Base-by-base conservation (phyloP, 73 alveolate genomes). In the Tetrahymena elliotti region DNA sequence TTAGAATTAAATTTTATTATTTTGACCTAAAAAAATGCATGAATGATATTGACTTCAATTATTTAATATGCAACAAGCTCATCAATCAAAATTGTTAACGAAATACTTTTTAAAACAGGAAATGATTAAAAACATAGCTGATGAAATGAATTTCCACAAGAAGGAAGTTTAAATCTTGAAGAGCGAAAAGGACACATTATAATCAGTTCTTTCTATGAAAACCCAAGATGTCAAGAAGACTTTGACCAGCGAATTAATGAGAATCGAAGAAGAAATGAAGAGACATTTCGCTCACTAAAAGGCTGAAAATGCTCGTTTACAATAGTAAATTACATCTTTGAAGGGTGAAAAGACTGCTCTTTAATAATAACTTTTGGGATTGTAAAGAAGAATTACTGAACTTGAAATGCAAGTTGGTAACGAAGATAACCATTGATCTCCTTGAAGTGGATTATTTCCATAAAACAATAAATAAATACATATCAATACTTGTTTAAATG, bases 261-360 rank as follows among this genome's bases (percentile, higher is more conserved):
- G 99, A 93, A 99, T 99, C 22, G 99, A 99, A 95, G 99, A 98
- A 83, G 99, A 98, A 94, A 98, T 98, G 99, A 99, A 98, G 94
- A 96, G 98, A 95, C 98, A 96, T 68, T 96, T 96, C 47, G 96
- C 97, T 53, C 98, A 96, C 95, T 95, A 97, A 92, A 97, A 97
- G 93, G 97, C 98, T 27, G 99, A 98, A 88, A 98, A 97, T 95
- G 94, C 97, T 35, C 95, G 98, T 93, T 93, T 98, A 33, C 97
- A 98, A 94, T 96, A 97, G 93, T 97, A 98, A 95, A 98, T 98
- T 36, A 98, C 99, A 34, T 93, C 98, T 16, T 96, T 98, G 47
- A 98, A 98, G 94, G 98, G 97, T 35, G 99, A 98, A 96, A 97
- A 98, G 97, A 98, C 99, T 8, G 95, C 98, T 83, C 94, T 98